A percentile compares a stretch with the other conserved stretches of the same genome.
Conservation (phyloP, 345 rosid genomes). For the Camelina sativa region DNA sequence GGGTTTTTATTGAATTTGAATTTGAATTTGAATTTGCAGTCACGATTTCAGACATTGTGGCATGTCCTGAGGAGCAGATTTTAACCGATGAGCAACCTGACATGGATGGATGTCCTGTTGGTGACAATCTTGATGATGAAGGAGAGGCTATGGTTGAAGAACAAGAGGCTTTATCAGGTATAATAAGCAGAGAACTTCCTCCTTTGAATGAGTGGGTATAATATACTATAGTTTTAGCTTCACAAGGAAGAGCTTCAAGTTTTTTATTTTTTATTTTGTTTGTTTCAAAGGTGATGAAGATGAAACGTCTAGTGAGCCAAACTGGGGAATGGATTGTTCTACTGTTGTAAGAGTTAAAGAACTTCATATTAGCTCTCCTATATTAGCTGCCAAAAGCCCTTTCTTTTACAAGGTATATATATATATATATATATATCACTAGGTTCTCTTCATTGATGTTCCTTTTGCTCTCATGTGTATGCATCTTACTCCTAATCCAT, state of each 20-base stretch:
- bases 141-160: constrained; percentile 80
- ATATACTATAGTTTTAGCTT: constrained; percentile 5
- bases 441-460: neutral
- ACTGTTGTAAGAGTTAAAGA: constrained; percentile 75
- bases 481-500: neutral
- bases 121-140: constrained; percentile 87
- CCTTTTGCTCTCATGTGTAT: neutral
- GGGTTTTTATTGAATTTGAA: neutral
- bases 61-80: constrained; percentile 82
- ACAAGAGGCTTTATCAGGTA: constrained; percentile 71
- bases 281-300: constrained; percentile 66
- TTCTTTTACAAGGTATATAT: constrained; percentile 84
- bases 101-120: constrained; percentile 76
- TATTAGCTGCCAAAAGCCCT: constrained; percentile 97
- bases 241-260: neutral
- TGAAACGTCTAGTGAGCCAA: constrained; percentile 58
- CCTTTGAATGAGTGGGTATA: neutral
- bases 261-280: neutral
- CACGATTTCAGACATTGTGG: constrained; percentile 64
- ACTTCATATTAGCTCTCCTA: constrained; percentile 93
- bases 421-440: neutral
- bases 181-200: neutral
- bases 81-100: constrained; percentile 69
- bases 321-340: constrained; percentile 84
- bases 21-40: neutral